Evolutionary conservation across 179 eudicot genomes (phyloP).

Genomic region (Drosera spatulata): DNA sequence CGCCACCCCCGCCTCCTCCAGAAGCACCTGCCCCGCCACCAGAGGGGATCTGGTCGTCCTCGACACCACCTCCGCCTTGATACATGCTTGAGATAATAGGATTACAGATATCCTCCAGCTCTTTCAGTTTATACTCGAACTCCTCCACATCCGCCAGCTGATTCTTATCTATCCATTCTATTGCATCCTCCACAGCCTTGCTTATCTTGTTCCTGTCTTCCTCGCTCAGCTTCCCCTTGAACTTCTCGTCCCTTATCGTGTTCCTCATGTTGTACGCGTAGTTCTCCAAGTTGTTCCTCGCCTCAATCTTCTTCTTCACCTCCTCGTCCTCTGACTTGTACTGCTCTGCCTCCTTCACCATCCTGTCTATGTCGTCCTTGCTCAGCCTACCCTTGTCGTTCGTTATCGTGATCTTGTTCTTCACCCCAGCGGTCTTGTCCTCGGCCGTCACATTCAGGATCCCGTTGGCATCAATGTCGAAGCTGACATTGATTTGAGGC

Average conservation of each 20-base stretch:
- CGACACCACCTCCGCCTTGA: background rate
- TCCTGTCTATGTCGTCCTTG: background rate
- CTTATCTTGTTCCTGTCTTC: slow-evolving; percentile 1
- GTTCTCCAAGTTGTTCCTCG: background rate
- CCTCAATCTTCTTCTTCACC: slow-evolving; percentile 1
- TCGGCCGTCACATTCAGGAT: slow-evolving; percentile 4
- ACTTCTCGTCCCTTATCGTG: slow-evolving; percentile 3
- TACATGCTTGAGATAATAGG: slow-evolving; percentile 1
- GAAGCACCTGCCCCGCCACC: background rate
- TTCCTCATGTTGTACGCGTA: slow-evolving; percentile 3
- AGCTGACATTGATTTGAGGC: slow-evolving; percentile 1
- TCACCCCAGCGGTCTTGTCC: slow-evolving; percentile 2
- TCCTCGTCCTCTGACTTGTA: slow-evolving; percentile 2
- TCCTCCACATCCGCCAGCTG: background rate
- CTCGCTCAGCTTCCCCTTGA: background rate
- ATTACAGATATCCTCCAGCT: background rate
- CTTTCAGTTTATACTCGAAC: background rate
- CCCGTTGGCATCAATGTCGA: background rate
- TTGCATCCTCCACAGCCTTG: background rate
- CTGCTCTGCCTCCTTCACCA: slow-evolving; percentile 1
- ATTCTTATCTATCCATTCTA: background rate
- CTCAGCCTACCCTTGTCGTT: background rate
- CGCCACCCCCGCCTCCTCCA: background rate
- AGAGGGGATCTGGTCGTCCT: background rate
- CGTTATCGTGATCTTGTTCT: slow-evolving; percentile 2